These are phyloP conservation scores for Pseudocercospora ulei DNA, from an alignment of 2,329 filamentous ascomycete genomes.

Conservation along the genomic window DNA sequence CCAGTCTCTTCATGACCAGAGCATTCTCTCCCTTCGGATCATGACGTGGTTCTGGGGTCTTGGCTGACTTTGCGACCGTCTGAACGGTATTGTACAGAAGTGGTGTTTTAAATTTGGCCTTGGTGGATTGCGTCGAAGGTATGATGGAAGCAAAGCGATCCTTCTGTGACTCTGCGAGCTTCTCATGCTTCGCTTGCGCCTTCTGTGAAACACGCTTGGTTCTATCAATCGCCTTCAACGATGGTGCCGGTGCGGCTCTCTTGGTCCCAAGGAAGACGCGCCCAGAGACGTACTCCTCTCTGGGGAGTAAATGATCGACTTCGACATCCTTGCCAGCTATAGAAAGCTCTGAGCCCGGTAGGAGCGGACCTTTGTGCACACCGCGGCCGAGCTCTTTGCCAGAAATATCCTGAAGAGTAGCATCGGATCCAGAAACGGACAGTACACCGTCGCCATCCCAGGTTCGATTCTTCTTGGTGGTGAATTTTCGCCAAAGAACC, in stretches of 20 bases:
- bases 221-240: conserved; percentile 26
- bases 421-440: conserved; percentile 48
- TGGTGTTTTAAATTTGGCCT: conserved; percentile 50
- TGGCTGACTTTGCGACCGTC: conserved; percentile 38
- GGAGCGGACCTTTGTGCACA: conserved; percentile 47
- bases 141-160: conserved; percentile 34
- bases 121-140: conserved; percentile 35
- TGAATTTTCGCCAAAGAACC: conserved; percentile 54
- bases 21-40: conserved; percentile 52
- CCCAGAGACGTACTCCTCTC: conserved; percentile 41
- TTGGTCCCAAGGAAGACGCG: conserved; percentile 26
- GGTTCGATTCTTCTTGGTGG: conserved; percentile 64
- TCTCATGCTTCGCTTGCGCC: conserved; percentile 29
- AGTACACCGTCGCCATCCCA: conserved; percentile 66
- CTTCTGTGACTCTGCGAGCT: conserved; percentile 36
- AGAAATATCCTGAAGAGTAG: conserved; percentile 52
- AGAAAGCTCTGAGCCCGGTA: conserved; percentile 52
- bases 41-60: conserved; percentile 53
- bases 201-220: conserved; percentile 27
- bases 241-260: conserved; percentile 25
- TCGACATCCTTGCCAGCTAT: conserved; percentile 60
- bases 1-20: conserved; percentile 57
- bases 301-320: conserved; percentile 53
- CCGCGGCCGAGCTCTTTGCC: conserved; percentile 55
- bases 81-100: conserved; percentile 43